A percentile compares a stretch with the other conserved stretches of the same genome.
phyloP scores from a whole-genome alignment of 2,329 filamentous ascomycete species.

The Fusarium redolens region DNA sequence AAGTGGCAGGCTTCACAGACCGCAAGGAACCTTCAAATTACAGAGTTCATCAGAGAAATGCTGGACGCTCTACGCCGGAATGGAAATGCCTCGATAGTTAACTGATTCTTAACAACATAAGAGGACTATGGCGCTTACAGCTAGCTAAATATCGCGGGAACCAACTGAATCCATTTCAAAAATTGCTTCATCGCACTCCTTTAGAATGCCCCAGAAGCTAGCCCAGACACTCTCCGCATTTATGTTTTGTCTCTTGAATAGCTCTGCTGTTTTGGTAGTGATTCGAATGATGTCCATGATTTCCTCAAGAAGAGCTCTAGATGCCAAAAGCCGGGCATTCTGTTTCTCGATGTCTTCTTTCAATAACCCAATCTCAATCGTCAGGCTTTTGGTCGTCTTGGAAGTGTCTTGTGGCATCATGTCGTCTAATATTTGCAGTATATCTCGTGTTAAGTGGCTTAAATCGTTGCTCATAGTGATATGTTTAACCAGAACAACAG shows the following conservation, averaged over 20 bases:
- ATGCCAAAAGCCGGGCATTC: background rate
- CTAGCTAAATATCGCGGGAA: background rate
- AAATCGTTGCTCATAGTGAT: background rate
- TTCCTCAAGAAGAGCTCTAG: background rate
- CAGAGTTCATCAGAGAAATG: background rate
- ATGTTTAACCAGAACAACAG: background rate
- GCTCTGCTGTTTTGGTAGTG: background rate
- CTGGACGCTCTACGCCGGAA: background rate
- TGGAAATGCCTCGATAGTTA: background rate
- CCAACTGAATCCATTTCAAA: background rate
- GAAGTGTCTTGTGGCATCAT: background rate
- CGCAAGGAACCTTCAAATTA: background rate
- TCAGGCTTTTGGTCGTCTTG: background rate
- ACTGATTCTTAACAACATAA: background rate
- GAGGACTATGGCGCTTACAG: background rate
- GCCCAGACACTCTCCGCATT: background rate
- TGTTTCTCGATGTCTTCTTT: background rate
- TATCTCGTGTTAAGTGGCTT: background rate
- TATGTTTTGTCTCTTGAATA: background rate
- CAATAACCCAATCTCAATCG: background rate
- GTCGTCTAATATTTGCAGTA: background rate
- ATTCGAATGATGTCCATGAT: background rate
- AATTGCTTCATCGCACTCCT: background rate
- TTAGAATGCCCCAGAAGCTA: background rate
- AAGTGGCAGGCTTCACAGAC: background rate